Base-by-base conservation (phyloP, 139 green algal species). In the Chlorella sp. region DNA sequence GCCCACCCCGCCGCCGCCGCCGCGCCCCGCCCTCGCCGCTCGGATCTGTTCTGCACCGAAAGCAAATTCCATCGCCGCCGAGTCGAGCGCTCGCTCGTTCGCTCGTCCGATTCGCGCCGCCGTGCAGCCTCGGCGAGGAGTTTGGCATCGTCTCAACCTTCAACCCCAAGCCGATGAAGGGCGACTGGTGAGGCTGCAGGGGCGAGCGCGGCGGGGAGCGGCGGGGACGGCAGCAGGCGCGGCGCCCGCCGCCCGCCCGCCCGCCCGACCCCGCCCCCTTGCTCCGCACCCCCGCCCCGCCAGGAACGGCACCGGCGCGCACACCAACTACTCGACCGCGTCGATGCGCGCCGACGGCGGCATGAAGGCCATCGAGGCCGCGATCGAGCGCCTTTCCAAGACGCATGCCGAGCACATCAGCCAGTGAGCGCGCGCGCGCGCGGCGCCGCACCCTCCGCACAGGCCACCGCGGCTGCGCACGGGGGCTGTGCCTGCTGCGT, bases 271-370 rank as follows among this genome's bases (percentile, higher is more conserved):
- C 31, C 59, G 21, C 62, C 38, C 40, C 42, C 42, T 41, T 40
- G 5, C 42, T 59, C 8, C 11, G 17, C 63, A 40, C 1, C 55
- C 38, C 1, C 21, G 6, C 58, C 38, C 35, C 1, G 41, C 8
- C 74, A 84, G 69, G 72, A 85, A 85, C 72, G 93, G 93, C 67
- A 92, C 93, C 53, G 93, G 93, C 60, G 93, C 87, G 2, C 93
- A 97, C 92, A 97, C 93, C 86, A 97, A 97, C 88, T 97, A 93
- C 87, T 96, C 91, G 23, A 97, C 93, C 51, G 79, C 91, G 79
- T 73, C 46, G 61, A 97, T 97, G 93, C 86, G 93, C 59, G 79
- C 89, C 63, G 84, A 90, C 8, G 93, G 93, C 61, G 93, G 93
- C 83, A 95, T 96, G 88, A 62, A 84, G 70, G 88, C 72, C 68